Evolutionary conservation across 2,329 filamentous ascomycete species (phyloP).

Genomic region (Geoglossum cookeanum): DNA sequence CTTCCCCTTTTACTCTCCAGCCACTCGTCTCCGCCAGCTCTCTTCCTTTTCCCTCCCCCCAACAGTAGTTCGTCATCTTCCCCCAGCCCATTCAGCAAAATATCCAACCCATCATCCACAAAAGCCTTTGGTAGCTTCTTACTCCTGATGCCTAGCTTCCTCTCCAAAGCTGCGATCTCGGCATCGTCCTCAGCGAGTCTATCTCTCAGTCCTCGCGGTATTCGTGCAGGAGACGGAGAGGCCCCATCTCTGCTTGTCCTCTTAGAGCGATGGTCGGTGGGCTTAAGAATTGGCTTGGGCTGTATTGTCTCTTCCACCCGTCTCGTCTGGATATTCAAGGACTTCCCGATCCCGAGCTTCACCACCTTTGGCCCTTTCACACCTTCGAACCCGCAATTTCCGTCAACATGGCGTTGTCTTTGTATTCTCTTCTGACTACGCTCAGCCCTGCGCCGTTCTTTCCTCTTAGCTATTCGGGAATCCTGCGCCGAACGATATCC

Average conservation of each 20-base stretch:
- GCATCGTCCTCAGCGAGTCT: conserved; percentile 52
- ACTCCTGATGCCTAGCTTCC: conserved; percentile 63
- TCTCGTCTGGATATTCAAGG: conserved; percentile 2
- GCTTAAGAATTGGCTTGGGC: conserved; percentile 4
- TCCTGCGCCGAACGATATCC: background rate
- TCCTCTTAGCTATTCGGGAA: conserved; percentile 23
- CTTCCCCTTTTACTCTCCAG: conserved; percentile 37
- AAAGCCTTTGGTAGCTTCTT: conserved; percentile 58
- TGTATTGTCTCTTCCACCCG: background rate
- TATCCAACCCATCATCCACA: conserved; percentile 65
- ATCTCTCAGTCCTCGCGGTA: background rate
- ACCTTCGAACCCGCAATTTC: conserved; percentile 6
- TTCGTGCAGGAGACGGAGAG: background rate
- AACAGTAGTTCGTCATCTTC: conserved; percentile 28
- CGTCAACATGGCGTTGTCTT: conserved; percentile 9
- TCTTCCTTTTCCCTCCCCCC: conserved; percentile 31
- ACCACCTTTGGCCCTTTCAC: background rate
- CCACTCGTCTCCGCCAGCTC: conserved; percentile 41
- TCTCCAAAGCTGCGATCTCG: conserved; percentile 74
- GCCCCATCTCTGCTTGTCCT: background rate
- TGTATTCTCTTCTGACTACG: conserved; percentile 38
- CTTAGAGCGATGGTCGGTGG: conserved; percentile 1
- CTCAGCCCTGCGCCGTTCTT: conserved; percentile 48
- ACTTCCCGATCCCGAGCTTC: too few relatives aligned
- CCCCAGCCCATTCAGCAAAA: conserved; percentile 51